These are phyloP conservation scores for Neonothopanus nambi DNA, from an alignment of 1,284 basidiomycete species.

Conservation along the genomic window DNA sequence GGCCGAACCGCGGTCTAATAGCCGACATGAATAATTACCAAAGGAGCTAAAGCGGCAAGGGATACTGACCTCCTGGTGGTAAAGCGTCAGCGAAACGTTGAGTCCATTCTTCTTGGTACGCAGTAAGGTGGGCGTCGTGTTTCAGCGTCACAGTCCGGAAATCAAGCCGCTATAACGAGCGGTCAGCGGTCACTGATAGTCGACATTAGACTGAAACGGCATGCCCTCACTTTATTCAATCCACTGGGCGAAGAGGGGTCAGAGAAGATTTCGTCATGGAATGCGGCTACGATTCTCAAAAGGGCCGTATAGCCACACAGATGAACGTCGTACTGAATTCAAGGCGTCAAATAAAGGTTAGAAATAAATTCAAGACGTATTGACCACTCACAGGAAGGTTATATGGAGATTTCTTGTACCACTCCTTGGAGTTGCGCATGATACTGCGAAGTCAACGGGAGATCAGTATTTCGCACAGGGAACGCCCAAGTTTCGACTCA, in stretches of 20 bases:
- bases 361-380: neutral
- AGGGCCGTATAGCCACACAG: conserved; percentile 72
- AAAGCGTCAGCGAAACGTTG: conserved; percentile 56
- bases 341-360: conserved; percentile 5
- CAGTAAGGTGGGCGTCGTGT: conserved; percentile 58
- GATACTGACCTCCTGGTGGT: conserved; percentile 47
- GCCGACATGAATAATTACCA: conserved; percentile 1
- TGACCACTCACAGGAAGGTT: conserved; percentile 51
- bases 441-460: conserved; percentile 54
- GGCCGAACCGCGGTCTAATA: conserved; percentile 55
- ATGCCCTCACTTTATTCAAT: conserved; percentile 56
- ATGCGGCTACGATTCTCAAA: conserved; percentile 67
- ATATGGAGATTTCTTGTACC: conserved; percentile 72
- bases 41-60: neutral
- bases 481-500: conserved; percentile 36
- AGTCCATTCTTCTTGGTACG: conserved; percentile 66
- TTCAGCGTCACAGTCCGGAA: conserved; percentile 62
- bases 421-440: conserved; percentile 70
- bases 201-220: too few species aligned
- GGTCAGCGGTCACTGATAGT: too few species aligned
- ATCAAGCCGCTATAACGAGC: conserved; percentile 52
- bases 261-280: conserved; percentile 78
- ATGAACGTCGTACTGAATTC: conserved; percentile 65
- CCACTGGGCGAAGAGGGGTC: conserved; percentile 68
- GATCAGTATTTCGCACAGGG: conserved; percentile 6